These are phyloP conservation scores for Strobilomyces echinocephalus DNA, from an alignment of 768 basidiomycete species.

Conservation along the genomic window DNA sequence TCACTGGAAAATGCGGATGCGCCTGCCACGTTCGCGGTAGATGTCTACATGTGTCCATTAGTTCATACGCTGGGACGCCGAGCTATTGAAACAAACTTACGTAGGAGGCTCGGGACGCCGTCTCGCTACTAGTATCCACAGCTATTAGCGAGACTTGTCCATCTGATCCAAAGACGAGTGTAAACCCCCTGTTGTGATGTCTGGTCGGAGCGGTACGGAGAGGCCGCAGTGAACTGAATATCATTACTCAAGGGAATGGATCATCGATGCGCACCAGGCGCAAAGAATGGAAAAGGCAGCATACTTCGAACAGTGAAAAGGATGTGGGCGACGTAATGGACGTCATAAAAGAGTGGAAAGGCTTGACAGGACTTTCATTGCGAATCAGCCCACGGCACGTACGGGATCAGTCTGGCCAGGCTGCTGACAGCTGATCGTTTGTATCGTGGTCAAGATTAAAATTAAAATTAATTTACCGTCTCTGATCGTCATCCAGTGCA, in stretches of 20 bases:
- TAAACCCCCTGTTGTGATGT: constrained; percentile 18
- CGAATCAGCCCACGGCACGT: constrained; percentile 13
- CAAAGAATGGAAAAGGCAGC: constrained; percentile 6
- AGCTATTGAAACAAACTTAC: constrained; percentile 5
- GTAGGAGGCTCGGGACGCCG: background rate
- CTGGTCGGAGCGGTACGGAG: constrained; percentile 8
- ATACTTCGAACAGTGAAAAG: constrained; percentile 10
- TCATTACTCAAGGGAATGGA: constrained; percentile 19
- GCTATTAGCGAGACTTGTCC: constrained; percentile 27
- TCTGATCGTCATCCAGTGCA: background rate
- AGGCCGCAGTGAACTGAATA: constrained; percentile 5
- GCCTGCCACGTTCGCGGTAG: constrained; percentile 1
- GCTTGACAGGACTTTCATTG: background rate
- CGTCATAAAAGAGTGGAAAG: background rate
- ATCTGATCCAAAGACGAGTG: constrained; percentile 25
- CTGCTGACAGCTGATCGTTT: background rate
- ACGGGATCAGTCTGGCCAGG: constrained; percentile 3
- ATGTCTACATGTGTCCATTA: constrained; percentile 9
- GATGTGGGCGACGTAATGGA: constrained; percentile 2
- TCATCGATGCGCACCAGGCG: constrained; percentile 30
- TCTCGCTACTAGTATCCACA: constrained; percentile 7
- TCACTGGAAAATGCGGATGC: background rate
- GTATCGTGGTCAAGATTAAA: constrained; percentile 4
- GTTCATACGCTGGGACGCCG: no score
- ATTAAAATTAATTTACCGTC: constrained; percentile 1